Evolutionary conservation across 805 yeast species (phyloP).

Genomic region (Saccharomycopsis vini): DNA sequence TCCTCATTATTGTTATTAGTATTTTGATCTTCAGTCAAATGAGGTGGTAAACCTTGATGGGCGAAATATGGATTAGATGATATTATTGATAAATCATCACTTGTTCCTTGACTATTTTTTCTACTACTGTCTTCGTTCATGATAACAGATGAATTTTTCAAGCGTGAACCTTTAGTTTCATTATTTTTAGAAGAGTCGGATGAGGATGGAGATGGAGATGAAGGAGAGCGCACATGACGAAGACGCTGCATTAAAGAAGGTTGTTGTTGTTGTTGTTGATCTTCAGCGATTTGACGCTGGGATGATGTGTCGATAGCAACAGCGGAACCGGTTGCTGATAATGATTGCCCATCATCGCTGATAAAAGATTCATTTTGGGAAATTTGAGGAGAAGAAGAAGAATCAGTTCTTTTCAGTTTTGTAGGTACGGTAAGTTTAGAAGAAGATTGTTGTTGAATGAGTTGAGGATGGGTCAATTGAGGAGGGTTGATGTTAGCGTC

Average conservation of each 20-base stretch:
- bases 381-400: too few relatives aligned
- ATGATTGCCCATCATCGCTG: background rate
- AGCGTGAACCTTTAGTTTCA: constrained; percentile 1
- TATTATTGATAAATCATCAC: constrained; percentile 19
- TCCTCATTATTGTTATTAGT: constrained; percentile 19
- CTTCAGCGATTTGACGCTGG: constrained; percentile 16
- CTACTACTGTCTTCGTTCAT: background rate
- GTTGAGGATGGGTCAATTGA: too few relatives aligned
- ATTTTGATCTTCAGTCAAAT: constrained; percentile 25
- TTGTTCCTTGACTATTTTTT: constrained; percentile 6
- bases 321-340: background rate
- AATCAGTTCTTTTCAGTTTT: too few relatives aligned
- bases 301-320: background rate
- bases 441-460: too few relatives aligned
- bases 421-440: too few relatives aligned
- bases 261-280: constrained; percentile 1
- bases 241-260: constrained; percentile 27
- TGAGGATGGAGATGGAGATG: constrained; percentile 25
- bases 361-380: background rate
- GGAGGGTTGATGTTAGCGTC: too few relatives aligned
- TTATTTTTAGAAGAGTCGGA: background rate
- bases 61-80: constrained; percentile 42
- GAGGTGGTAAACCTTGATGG: constrained; percentile 53
- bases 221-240: constrained; percentile 30
- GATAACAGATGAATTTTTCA: constrained; percentile 5